Conservation (phyloP, 1,284 basidiomycete species). For the Apiotrichum gamsii region DNA sequence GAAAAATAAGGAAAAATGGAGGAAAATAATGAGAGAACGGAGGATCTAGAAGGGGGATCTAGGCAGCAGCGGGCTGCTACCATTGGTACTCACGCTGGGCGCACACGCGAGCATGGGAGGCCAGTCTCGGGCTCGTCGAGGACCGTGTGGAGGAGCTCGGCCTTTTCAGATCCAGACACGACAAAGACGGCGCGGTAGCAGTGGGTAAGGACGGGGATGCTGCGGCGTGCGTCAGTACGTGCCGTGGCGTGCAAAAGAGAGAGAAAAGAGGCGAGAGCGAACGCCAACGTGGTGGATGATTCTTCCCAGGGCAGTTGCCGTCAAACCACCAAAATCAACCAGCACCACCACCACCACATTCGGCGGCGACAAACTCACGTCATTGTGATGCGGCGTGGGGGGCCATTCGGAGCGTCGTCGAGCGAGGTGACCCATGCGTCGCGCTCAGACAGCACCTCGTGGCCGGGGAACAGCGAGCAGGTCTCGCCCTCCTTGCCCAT, state of each 20-base stretch:
- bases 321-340: too few species aligned
- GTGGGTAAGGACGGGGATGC: conserved; percentile 80
- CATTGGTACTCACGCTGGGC: conserved; percentile 55
- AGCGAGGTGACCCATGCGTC: conserved; percentile 93
- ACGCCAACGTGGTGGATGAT: too few species aligned
- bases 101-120: conserved; percentile 77
- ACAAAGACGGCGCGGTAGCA: conserved; percentile 86
- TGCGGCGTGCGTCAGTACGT: conserved; percentile 14
- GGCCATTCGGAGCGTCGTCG: conserved; percentile 89
- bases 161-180: conserved; percentile 76
- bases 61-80: too few species aligned
- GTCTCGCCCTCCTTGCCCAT: conserved; percentile 96
- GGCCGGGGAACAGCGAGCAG: conserved; percentile 88
- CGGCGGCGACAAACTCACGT: conserved; percentile 50
- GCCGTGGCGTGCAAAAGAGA: not conserved
- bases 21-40: not conserved
- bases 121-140: conserved; percentile 76
- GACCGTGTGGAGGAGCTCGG: conserved; percentile 67
- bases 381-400: conserved; percentile 79
- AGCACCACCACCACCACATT: too few species aligned
- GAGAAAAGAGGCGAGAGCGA: too few species aligned
- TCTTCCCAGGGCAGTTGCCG: too few species aligned
- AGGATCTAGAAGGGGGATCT: not conserved
- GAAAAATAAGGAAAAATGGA: not conserved
- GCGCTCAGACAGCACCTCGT: conserved; percentile 73